Base-by-base conservation (phyloP, 2,329 filamentous ascomycete genomes). In the Hymenoscyphus albidus region DNA sequence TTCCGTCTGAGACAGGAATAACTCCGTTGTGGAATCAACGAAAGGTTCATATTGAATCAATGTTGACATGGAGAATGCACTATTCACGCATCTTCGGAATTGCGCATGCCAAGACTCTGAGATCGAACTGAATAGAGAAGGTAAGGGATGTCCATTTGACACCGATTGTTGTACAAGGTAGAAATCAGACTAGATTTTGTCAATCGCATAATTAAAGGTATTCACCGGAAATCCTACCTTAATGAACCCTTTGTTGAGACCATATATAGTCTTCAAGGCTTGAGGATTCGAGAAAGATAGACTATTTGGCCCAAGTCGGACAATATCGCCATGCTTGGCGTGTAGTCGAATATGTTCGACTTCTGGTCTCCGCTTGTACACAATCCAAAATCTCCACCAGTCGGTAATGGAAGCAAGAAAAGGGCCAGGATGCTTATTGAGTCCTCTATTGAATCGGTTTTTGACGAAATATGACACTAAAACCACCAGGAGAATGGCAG, bases 41-140 rank as follows among this genome's bases (percentile, higher is more conserved):
- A 92, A 88, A 0, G 91, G 90, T 73, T 95, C 91, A 72, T 93
- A 93, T 72, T 90, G 86, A 27, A 93, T 86, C 2, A 94, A 79
- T 0, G 88, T 84, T 10, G 85, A 89, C 90, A 93, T 93, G 66
- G 89, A 83, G 73, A 93, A 94, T 4, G 89, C 90, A 66, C 83
- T 85, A 77, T 90, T 93, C 64, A 95, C 88, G 69, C 87, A 89
- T 66, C 90, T 84, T 67, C 89, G 83, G 72, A 93, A 88, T 71
- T 88, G 85, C 51, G 88, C 85, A 74, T 94, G 91, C 77, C 90
- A 93, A 54, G 83, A 80, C 68, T 93, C 90, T 75, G 91, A 86
- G 6, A 85, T 87, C 0, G 90, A 91, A 72, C 87, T 90, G 79
- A 94, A 94, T 18, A 95, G 83, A 2, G 89, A 92, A 40, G 85